phyloP scores from a whole-genome alignment of 257 asterid genomes.

The Phtheirospermum japonicum region DNA sequence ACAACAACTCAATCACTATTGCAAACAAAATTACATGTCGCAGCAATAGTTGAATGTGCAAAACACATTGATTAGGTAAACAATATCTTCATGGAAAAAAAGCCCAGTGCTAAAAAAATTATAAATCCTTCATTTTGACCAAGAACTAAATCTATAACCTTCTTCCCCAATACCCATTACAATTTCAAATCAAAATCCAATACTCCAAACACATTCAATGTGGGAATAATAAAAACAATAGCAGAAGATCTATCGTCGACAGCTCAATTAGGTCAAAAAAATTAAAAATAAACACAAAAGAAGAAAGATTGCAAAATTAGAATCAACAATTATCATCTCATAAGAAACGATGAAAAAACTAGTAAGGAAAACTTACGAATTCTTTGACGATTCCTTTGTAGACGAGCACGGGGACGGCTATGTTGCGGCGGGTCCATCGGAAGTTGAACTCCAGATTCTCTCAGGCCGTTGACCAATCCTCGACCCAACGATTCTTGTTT shows the following conservation, averaged over 20 bases:
- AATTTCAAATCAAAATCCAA: background rate
- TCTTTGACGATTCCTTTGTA: conserved; percentile 78
- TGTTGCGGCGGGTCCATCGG: conserved; percentile 88
- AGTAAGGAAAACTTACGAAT: conserved; percentile 46
- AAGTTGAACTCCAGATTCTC: conserved; percentile 87
- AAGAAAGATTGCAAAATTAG: background rate
- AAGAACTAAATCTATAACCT: background rate
- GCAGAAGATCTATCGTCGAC: background rate
- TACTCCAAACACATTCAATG: background rate
- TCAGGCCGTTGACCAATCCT: conserved; percentile 74
- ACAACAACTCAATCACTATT: background rate
- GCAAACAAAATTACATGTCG: background rate
- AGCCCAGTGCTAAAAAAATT: background rate
- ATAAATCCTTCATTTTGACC: too few species aligned
- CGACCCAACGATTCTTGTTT: conserved; percentile 80
- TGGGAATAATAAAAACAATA: background rate
- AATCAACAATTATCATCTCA: conserved; percentile 10
- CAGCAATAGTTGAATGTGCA: background rate
- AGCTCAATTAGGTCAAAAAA: conserved; percentile 25
- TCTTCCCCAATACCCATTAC: conserved; percentile 7
- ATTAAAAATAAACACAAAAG: too few species aligned
- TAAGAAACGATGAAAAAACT: background rate
- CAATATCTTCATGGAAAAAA: background rate
- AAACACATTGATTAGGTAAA: background rate
- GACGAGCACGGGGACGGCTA: conserved; percentile 82